Evolutionary conservation across 345 rosid genomes (phyloP).

Genomic region (Boechera retrofracta): DNA sequence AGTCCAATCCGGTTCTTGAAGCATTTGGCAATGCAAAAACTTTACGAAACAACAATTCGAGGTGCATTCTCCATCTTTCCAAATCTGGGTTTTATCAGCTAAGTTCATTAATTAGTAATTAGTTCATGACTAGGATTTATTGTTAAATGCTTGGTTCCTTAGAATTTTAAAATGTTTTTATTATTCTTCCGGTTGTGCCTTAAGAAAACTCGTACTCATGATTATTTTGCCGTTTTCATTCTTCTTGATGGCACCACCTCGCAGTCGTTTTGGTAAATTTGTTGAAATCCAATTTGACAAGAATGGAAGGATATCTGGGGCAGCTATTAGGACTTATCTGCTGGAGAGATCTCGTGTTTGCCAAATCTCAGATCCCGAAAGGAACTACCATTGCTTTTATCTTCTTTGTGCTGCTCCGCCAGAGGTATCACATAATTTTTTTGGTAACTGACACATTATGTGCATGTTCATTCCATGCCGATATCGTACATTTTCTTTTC

Average conservation of each 20-base stretch:
- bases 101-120: not conserved
- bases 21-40: constrained; percentile 99
- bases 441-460: constrained; percentile 19
- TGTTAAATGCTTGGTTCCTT: constrained; percentile 23
- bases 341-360: constrained; percentile 97
- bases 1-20: constrained; percentile 98
- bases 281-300: constrained; percentile 95
- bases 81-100: constrained; percentile 1
- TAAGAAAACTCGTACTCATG: constrained; percentile 17
- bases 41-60: constrained; percentile 90
- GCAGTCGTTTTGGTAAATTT: constrained; percentile 95
- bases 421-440: constrained; percentile 60
- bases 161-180: not conserved
- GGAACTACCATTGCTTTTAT: constrained; percentile 95
- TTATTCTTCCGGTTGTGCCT: constrained; percentile 7
- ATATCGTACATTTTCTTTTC: not conserved
- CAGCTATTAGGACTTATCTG: constrained; percentile 89
- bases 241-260: constrained; percentile 27
- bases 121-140: not conserved
- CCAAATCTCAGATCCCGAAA: constrained; percentile 89
- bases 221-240: constrained; percentile 26
- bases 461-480: constrained; percentile 29
- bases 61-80: constrained; percentile 51
- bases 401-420: constrained; percentile 93
- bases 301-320: constrained; percentile 92